A percentile compares a stretch with the other conserved stretches of the same genome.
Conservation (phyloP, 2,329 filamentous ascomycete species). For the Ophiostoma triangulosporum region DNA sequence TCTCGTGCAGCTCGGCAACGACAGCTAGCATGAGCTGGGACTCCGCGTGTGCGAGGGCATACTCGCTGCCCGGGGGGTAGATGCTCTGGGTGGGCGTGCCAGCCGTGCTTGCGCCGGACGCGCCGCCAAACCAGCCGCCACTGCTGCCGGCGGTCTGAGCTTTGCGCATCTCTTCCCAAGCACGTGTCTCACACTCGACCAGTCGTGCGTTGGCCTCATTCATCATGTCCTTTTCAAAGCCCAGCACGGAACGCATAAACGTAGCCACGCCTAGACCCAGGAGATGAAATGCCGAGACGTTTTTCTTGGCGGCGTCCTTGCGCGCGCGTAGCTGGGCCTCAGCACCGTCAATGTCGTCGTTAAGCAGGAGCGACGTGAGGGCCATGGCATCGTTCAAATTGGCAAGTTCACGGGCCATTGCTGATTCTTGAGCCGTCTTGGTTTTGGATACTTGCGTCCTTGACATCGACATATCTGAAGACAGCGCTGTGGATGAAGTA, state of each 20-base stretch:
- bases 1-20: slow-evolving; percentile 81
- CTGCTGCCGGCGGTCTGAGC: slow-evolving; percentile 36
- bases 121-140: not conserved
- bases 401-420: slow-evolving; percentile 29
- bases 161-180: slow-evolving; percentile 62
- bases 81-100: slow-evolving; percentile 29
- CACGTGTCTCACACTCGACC: slow-evolving; percentile 59
- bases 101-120: not conserved
- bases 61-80: slow-evolving; percentile 78
- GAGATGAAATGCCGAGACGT: slow-evolving; percentile 76
- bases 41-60: slow-evolving; percentile 69
- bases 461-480: slow-evolving; percentile 12
- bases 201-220: slow-evolving; percentile 63
- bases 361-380: slow-evolving; percentile 63
- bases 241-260: slow-evolving; percentile 76
- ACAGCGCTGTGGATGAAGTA: slow-evolving; percentile 12
- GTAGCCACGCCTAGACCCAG: slow-evolving; percentile 68
- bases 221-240: slow-evolving; percentile 88
- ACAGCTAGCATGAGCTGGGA: slow-evolving; percentile 82
- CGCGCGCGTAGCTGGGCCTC: slow-evolving; percentile 60
- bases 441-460: not conserved
- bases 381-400: slow-evolving; percentile 47
- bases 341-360: slow-evolving; percentile 79
- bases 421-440: slow-evolving; percentile 6
- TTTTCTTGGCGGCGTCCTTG: slow-evolving; percentile 26